Evolutionary conservation across 768 basidiomycete species (phyloP), one percentile per base, ranked within the genome.

Genomic region (Termitomyces bulborhizus): DNA sequence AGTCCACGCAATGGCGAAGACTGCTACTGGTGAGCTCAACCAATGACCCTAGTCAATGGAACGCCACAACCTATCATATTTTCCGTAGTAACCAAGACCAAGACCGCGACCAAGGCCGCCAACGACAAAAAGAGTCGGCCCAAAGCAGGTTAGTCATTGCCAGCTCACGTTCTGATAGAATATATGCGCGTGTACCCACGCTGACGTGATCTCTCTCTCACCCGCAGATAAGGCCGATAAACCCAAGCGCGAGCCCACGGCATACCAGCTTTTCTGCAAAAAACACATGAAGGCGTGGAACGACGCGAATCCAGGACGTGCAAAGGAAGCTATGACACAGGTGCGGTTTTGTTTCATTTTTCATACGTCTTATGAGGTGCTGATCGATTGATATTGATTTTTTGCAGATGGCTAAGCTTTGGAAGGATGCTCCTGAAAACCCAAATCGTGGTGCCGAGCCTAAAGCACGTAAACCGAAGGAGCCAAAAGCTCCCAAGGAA

Each of bases 381-480:
- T 39, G 16, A 36, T 50, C n/a, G 31, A 51, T 53, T 27, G 45
- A 45, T 46, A 32, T 47, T 26, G 45, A 40, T 39, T 27, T 46
- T 46, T 24, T 32, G 1, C 59, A 86, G 84, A 82, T 86, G 57
- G 83, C 76, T 5, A 69, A 65, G 0, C 53, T 80, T 53, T 85
- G 84, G 84, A 75, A 70, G 44, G 75, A 83, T 54, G 74, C 84
- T 0, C 80, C 81, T 1, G 82, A 84, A 63, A 86, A 86, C 63
- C 83, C 84, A 1, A 85, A 82, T 56, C 77, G 81, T 26, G 84
- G 83, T 18, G 75, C 80, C 55, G 76, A 75, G 16, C 63, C 73
- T 32, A 81, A 77, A 57, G 18, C 75, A n/a, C 73, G 68, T 46
- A 79, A 77, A 44, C 60, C 78, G 24, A 81, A 78, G 55, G 72